Evolutionary conservation across 176 grass and related monocot species (phyloP).

Genomic region (Tillandsia leiboldiana): DNA sequence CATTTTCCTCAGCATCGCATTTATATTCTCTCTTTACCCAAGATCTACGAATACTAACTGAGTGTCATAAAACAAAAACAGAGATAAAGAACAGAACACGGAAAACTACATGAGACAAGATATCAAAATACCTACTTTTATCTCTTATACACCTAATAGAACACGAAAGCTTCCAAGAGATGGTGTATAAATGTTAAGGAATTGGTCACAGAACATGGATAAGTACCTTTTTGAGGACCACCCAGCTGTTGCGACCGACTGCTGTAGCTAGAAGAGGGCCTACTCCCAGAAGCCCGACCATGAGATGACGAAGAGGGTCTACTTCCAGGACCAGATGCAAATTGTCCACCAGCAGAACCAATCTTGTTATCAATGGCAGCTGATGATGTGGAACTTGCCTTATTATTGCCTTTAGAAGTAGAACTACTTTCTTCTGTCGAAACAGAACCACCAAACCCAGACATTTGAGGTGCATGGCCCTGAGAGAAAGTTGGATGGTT

Average conservation of each 20-base stretch:
- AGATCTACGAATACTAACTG: too few relatives aligned
- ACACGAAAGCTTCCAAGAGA: neutral
- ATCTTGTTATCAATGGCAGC: slow-evolving; percentile 5
- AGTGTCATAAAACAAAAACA: neutral
- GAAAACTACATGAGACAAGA: neutral
- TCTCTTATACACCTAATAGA: neutral
- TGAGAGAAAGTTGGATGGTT: slow-evolving; percentile 2
- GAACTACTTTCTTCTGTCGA: slow-evolving; percentile 19
- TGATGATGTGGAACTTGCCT: slow-evolving; percentile 15
- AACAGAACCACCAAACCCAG: slow-evolving; percentile 15
- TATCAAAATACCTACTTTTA: neutral
- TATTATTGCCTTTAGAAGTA: slow-evolving; percentile 11
- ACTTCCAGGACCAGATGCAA: slow-evolving; percentile 12
- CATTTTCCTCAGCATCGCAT: too few relatives aligned
- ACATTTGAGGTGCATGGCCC: neutral
- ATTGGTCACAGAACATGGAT: slow-evolving; percentile 1
- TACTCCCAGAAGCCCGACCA: slow-evolving; percentile 30
- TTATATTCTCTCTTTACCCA: too few relatives aligned
- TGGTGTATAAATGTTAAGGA: slow-evolving; percentile 3
- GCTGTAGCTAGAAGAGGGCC: slow-evolving; percentile 50
- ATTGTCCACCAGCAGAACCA: slow-evolving; percentile 18
- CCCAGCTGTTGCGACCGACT: slow-evolving; percentile 38
- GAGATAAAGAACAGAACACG: neutral
- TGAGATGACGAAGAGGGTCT: slow-evolving; percentile 22
- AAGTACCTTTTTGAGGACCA: slow-evolving; percentile 52